phyloP scores from a whole-genome alignment of 176 grass and related monocot genomes.

The Themeda triandra region DNA sequence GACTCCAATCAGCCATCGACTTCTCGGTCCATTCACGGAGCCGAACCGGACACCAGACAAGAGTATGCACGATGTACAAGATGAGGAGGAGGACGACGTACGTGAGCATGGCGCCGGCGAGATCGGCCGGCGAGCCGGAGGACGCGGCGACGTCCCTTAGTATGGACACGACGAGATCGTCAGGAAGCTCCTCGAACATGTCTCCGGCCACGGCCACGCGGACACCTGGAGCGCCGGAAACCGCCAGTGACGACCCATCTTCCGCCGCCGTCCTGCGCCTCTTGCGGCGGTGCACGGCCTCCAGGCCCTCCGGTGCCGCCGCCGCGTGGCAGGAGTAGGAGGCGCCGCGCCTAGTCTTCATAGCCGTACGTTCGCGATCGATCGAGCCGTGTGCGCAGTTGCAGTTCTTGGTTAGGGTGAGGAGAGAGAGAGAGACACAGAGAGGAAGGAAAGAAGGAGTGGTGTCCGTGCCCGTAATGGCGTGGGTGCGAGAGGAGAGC shows the following conservation, averaged over 20 bases:
- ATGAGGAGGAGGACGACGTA: slow-evolving; percentile 3
- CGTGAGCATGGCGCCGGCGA: slow-evolving; percentile 63
- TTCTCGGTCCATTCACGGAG: not conserved
- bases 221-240: not conserved
- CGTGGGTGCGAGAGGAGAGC: not conserved
- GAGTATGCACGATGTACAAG: not conserved
- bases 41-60: not conserved
- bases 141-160: slow-evolving; percentile 55
- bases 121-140: slow-evolving; percentile 51
- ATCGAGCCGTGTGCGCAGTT: not conserved
- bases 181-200: slow-evolving; percentile 59
- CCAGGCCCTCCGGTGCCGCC: not conserved
- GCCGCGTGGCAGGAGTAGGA: slow-evolving; percentile 21
- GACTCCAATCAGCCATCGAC: not conserved
- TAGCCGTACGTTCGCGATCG: not conserved
- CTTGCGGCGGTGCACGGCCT: slow-evolving; percentile 22
- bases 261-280: slow-evolving; percentile 18
- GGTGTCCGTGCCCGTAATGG: slow-evolving; percentile 32
- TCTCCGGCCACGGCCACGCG: not conserved
- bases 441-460: not conserved
- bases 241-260: not conserved
- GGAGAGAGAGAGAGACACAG: not conserved
- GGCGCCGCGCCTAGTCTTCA: slow-evolving; percentile 50
- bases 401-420: not conserved
- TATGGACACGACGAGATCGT: slow-evolving; percentile 71